A percentile compares a stretch with the other conserved stretches of the same genome.
Evolutionary conservation across 345 rosid genomes (phyloP).

Genomic region (Dovyalis caffra): DNA sequence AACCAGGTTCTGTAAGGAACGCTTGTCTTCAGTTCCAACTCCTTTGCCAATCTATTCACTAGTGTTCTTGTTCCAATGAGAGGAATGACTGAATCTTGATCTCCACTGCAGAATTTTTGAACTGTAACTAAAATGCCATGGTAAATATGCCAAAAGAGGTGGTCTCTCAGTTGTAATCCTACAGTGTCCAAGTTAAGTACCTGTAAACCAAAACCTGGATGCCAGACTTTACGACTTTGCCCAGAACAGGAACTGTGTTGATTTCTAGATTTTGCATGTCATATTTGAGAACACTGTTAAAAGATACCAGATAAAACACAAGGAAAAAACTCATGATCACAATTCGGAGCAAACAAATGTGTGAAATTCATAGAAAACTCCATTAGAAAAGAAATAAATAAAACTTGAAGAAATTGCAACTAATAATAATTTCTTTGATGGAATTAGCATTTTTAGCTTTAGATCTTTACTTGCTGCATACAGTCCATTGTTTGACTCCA

Average conservation of each 20-base stretch:
- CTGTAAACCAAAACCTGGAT: conserved; percentile 48
- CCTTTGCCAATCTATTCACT: conserved; percentile 40
- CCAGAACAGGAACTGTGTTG: conserved; percentile 38
- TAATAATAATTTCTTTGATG: too few species aligned
- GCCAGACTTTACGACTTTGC: conserved; percentile 33
- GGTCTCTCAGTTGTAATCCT: too few species aligned
- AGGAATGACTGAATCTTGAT: conserved; percentile 40
- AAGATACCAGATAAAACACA: too few species aligned
- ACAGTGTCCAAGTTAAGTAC: too few species aligned
- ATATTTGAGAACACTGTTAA: conserved; percentile 31
- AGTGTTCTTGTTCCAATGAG: conserved; percentile 36
- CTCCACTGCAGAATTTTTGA: conserved; percentile 21
- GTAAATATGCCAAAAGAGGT: too few species aligned
- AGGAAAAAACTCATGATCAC: too few species aligned
- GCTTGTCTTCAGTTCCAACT: conserved; percentile 36
- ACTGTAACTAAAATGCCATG: background rate
- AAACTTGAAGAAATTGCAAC: too few species aligned
- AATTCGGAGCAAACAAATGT: too few species aligned
- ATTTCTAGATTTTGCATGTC: conserved; percentile 34
- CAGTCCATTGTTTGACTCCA: conserved; percentile 36
- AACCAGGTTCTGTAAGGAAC: conserved; percentile 49
- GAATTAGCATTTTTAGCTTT: too few species aligned
- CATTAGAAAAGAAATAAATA: too few species aligned
- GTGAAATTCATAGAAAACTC: too few species aligned
- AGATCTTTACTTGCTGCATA: conserved; percentile 42